Evolutionary conservation across 495 filamentous ascomycete species (phyloP).

Genomic region (Polyplosphaeria fusca): DNA sequence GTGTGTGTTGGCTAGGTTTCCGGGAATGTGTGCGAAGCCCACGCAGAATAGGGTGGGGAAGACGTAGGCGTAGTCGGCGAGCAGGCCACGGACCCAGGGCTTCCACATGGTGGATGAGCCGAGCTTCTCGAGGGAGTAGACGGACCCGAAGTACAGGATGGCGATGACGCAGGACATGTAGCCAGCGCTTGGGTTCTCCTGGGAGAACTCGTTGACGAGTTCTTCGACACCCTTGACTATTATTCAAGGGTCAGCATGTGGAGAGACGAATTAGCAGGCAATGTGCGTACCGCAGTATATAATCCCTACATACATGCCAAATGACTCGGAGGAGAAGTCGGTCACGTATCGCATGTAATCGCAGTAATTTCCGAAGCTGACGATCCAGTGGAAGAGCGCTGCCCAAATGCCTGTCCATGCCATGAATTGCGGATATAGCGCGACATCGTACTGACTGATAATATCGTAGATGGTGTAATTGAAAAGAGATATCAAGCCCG

Average conservation of each 20-base stretch:
- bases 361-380: slow-evolving; percentile 32
- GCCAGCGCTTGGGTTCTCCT: slow-evolving; percentile 18
- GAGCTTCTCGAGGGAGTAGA: slow-evolving; percentile 38
- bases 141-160: slow-evolving; percentile 36
- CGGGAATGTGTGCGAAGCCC: slow-evolving; percentile 39
- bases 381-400: slow-evolving; percentile 41
- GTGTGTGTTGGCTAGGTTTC: slow-evolving; percentile 28
- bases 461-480: slow-evolving; percentile 46
- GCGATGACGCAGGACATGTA: slow-evolving; percentile 37
- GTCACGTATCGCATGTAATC: slow-evolving; percentile 44
- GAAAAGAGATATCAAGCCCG: slow-evolving; percentile 36
- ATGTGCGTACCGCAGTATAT: slow-evolving; percentile 39
- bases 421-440: slow-evolving; percentile 40
- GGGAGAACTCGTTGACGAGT: slow-evolving; percentile 34
- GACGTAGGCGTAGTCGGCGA: slow-evolving; percentile 43
- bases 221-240: slow-evolving; percentile 43
- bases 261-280: background rate
- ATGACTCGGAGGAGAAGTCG: slow-evolving; percentile 39
- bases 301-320: slow-evolving; percentile 42
- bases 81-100: slow-evolving; percentile 32
- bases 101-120: slow-evolving; percentile 33
- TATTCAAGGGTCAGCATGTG: no score
- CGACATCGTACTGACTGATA: slow-evolving; percentile 31
- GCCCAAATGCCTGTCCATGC: slow-evolving; percentile 42
- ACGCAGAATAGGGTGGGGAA: slow-evolving; percentile 42